Conservation (phyloP, 495 filamentous ascomycete genomes). For the Penicillium bovifimosum region DNA sequence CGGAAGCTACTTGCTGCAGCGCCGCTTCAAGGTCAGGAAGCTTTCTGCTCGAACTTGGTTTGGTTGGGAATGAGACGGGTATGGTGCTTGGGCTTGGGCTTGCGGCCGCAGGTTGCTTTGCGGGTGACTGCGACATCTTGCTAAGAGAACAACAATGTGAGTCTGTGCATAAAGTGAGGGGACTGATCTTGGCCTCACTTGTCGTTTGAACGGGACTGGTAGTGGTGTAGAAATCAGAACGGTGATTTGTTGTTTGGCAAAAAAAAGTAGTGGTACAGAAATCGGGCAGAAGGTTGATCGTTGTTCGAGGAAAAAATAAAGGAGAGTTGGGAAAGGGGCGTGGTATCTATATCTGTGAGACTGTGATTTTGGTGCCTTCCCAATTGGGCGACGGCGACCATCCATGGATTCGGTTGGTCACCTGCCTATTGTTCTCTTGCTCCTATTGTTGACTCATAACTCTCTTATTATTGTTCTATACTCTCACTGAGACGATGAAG, state of each 20-base stretch:
- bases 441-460: neutral
- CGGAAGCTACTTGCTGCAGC: neutral
- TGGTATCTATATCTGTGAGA: neutral
- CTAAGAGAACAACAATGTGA: neutral
- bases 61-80: neutral
- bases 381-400: neutral
- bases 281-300: neutral
- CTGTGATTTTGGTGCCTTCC: neutral
- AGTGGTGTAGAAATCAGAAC: neutral
- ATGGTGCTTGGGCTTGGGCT: neutral
- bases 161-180: neutral
- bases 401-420: neutral
- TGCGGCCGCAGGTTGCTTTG: neutral
- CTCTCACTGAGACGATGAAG: too few relatives aligned
- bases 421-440: neutral
- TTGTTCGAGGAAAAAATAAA: neutral
- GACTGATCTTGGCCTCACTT: neutral
- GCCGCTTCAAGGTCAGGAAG: neutral
- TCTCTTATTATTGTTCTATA: too few relatives aligned
- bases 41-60: neutral
- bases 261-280: too few relatives aligned
- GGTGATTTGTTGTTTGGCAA: too few relatives aligned
- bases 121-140: neutral
- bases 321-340: neutral
- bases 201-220: neutral